phyloP scores from a whole-genome alignment of 192 early-diverging fungal species.

The Kickxella alabastrina region DNA sequence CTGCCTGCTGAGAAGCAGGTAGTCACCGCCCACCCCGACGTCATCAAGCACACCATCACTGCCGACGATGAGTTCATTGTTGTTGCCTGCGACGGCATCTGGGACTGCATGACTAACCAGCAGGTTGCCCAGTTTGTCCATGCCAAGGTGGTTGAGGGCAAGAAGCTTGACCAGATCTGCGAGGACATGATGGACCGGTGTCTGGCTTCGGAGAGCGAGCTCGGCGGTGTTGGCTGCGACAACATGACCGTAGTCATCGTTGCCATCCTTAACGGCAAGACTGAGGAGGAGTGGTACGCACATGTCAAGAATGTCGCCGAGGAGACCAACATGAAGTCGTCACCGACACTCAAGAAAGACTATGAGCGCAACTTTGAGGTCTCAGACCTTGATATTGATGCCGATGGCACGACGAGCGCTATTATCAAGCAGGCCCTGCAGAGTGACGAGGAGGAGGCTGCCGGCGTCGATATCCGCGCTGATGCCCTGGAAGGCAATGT shows the following conservation, averaged over 20 bases:
- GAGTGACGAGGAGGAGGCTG: slow-evolving; percentile 13
- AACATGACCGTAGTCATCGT: slow-evolving; percentile 98
- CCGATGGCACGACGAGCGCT: slow-evolving; percentile 27
- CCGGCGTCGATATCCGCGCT: slow-evolving; percentile 2
- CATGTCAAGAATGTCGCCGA: slow-evolving; percentile 46
- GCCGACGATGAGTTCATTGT: slow-evolving; percentile 85
- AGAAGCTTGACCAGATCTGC: slow-evolving; percentile 64
- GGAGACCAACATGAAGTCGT: slow-evolving; percentile 40
- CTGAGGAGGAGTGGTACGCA: slow-evolving; percentile 72
- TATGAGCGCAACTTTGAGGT: slow-evolving; percentile 11
- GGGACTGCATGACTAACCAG: slow-evolving; percentile 95
- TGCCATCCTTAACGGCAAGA: slow-evolving; percentile 75
- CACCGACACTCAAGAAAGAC: slow-evolving; percentile 33
- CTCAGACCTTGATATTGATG: slow-evolving; percentile 17
- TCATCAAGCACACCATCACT: slow-evolving; percentile 52
- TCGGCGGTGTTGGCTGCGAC: slow-evolving; percentile 94
- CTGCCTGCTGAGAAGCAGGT: slow-evolving; percentile 84
- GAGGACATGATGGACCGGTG: slow-evolving; percentile 92
- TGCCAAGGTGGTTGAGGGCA: slow-evolving; percentile 58
- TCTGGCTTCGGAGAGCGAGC: slow-evolving; percentile 81
- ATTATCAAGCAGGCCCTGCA: slow-evolving; percentile 24
- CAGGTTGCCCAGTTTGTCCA: slow-evolving; percentile 86
- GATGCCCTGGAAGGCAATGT: slow-evolving; percentile 13
- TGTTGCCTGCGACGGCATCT: slow-evolving; percentile 98
- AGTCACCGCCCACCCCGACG: slow-evolving; percentile 89